Evolutionary conservation across 2,329 filamentous ascomycete species (phyloP), one percentile per base, ranked within the genome.

Genomic region (Podosphaera xanthii): DNA sequence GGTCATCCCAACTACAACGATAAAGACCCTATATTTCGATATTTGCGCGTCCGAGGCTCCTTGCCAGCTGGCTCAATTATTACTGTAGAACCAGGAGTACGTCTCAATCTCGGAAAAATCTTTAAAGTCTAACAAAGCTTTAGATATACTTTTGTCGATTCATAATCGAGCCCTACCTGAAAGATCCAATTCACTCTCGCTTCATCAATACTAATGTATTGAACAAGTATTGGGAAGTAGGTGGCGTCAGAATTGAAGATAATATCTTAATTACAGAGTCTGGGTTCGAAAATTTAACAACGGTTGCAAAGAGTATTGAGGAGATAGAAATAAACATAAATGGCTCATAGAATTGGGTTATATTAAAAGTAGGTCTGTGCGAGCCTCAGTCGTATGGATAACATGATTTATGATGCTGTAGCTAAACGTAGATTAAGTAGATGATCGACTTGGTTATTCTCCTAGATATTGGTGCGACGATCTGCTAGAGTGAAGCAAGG

Each of bases 1-100:
- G 87, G 86, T 31, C 82, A 88, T 69, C 76, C 86, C 42, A 84
- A 90, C 70, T 87, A 86, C 66, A 75, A 75, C 7, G 92, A 98
- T 68, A 74, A 78, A 61, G 90, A 98, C 69, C 75, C 79, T 42
- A 81, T 96, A 77, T 97, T 96, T 72, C 78, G 81, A 58, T 97
- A 96, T 68, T 74, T 98, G 61, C 77, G 92, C 52, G 83, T 94
- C 46, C 76, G 92, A 58, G 84, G 86, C 10, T 77, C 72, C 31
- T 71, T 96, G 55, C 87, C 88, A 0, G 83, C 82, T 0, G 84
- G 86, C 6, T 84, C 84, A 57, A 87, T 98, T 10, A 40, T 54
- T 58, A 98, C 92, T 0, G 91, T 97, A 46, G 92, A 98, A 74
- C 92, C 92, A 10, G 92, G 92, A 55, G 81, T 87, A 75, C 71